Evolutionary conservation across 2,329 filamentous ascomycete genomes (phyloP).

Genomic region (Dothistroma septosporum): DNA sequence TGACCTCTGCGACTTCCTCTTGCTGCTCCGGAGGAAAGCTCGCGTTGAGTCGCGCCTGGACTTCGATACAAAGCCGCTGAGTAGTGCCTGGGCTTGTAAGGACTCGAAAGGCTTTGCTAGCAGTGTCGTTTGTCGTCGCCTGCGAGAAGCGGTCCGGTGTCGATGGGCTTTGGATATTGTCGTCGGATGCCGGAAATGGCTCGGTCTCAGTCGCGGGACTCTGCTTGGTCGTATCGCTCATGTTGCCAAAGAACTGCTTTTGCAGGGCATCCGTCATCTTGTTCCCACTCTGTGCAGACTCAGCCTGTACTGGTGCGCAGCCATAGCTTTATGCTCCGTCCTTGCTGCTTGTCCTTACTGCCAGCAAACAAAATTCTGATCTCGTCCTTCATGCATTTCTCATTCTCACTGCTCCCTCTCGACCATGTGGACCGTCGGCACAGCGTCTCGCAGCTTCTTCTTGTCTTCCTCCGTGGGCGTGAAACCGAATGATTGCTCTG

Average conservation of each 20-base stretch:
- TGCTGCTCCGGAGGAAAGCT: background rate
- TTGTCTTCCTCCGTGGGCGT: conserved; percentile 70
- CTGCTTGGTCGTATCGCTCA: background rate
- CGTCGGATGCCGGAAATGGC: background rate
- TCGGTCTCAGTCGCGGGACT: background rate
- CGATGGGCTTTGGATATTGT: background rate
- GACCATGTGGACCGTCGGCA: conserved; percentile 60
- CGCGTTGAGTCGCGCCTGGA: background rate
- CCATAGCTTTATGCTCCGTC: background rate
- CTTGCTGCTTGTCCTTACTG: background rate
- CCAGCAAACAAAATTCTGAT: too few relatives aligned
- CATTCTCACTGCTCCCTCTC: conserved; percentile 44
- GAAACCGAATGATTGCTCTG: conserved; percentile 69
- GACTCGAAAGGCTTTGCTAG: background rate
- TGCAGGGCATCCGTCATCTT: background rate
- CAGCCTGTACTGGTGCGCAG: background rate
- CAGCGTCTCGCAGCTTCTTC: conserved; percentile 57
- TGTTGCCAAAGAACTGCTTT: background rate
- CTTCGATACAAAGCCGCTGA: background rate
- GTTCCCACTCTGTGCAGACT: background rate
- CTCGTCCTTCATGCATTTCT: background rate
- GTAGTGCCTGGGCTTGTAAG: background rate
- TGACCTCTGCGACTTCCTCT: background rate
- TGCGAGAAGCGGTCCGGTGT: background rate
- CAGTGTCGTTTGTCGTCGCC: background rate